Evolutionary conservation across 2,329 filamentous ascomycete species (phyloP), one percentile per base, ranked within the genome.

Genomic region (Alternaria sp.): DNA sequence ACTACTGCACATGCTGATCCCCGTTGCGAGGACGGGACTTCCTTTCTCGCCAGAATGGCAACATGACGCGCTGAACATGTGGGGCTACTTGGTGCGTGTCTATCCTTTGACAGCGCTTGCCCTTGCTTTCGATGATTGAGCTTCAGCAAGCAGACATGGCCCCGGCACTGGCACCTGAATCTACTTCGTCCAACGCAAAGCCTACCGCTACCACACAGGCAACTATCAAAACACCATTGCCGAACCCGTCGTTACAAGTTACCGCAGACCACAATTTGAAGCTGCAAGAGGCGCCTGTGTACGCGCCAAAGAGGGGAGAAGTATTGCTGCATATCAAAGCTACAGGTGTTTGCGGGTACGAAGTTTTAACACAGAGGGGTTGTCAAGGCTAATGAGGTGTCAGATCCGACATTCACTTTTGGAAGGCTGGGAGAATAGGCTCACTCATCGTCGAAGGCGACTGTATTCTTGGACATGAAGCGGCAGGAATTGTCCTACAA

Each of bases 341-440:
- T 1, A 89, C 87, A 3, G 88, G 88, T 44, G 86, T 90, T 38
- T 90, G 88, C 76, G 88, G 88, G 82, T 87, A 76, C 69, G 77
- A 11, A 16, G 6, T 3, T 9, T 14, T 8, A 5, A 2, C 25
- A 3, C 5, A n/a, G 8, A 1, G 6, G 1, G 3, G 5, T 14
- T 36, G 18, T 44, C 66, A 25, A 20, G 22, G 28, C 45, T 49
- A 7, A 71, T 5, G 9, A 14, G 16, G 2, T 5, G 9, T 9
- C 60, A 87, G 85, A 41, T 90, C 88, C 1, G 89, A 91, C 68
- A 85, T 91, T 64, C 89, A 91, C 72, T 89, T 90, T 67, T 91
- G 89, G 89, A 87, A 88, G 68, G 80, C 82, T 0, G 89, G 89
- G 25, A 79, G 84, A 12, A 91, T 91, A 68, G 89, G 89, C 3